phyloP scores from a whole-genome alignment of 441 rosid genomes.

The Syzygium syzygioides region DNA sequence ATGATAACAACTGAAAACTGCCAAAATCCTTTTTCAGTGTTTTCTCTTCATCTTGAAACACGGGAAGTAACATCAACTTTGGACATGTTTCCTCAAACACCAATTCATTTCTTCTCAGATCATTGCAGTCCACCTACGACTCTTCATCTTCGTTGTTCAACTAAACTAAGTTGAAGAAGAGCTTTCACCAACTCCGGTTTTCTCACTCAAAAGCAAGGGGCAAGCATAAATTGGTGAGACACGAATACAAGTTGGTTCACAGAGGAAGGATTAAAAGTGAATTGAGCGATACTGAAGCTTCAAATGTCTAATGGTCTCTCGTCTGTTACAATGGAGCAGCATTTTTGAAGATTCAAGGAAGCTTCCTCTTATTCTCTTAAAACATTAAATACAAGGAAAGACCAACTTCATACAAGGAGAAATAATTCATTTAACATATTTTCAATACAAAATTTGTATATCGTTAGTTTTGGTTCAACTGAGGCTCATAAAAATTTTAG shows the following conservation, averaged over 20 bases:
- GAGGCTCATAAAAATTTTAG: background rate
- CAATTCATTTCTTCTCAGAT: background rate
- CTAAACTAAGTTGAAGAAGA: background rate
- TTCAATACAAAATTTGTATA: background rate
- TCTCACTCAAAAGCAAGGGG: background rate
- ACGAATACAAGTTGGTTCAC: background rate
- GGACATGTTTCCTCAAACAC: background rate
- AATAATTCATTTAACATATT: background rate
- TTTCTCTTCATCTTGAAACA: background rate
- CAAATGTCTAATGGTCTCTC: background rate
- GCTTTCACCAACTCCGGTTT: background rate
- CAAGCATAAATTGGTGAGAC: background rate
- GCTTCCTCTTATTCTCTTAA: background rate
- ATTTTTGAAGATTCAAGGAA: background rate
- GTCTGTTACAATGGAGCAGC: background rate
- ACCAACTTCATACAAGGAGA: background rate
- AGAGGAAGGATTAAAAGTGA: background rate
- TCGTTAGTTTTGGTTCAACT: background rate
- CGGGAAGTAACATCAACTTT: background rate
- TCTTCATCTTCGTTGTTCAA: background rate
- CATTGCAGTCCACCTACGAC: background rate
- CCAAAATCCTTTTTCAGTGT: background rate
- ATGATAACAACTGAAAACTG: background rate
- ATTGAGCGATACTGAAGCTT: background rate
- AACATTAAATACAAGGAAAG: background rate